Percentiles rank a stretch among this genome's conserved stretches.
phyloP scores from a whole-genome alignment of 148 eudicot species.

The Vaccinium corymbosum region DNA sequence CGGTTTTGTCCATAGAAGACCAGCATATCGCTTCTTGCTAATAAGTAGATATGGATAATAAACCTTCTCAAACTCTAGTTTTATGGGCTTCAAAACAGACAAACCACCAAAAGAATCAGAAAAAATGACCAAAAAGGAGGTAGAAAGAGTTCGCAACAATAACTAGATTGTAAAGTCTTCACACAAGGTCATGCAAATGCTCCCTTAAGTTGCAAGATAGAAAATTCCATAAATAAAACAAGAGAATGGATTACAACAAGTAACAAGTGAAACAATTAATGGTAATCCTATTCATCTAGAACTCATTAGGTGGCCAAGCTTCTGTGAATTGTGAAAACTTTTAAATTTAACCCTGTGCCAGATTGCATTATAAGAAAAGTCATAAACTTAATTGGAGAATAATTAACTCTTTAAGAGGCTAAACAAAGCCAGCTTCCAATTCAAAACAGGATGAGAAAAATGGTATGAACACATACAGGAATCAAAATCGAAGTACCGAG shows the following conservation, averaged over 20 bases:
- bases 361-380: background rate
- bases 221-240: background rate
- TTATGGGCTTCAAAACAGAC: constrained; percentile 66
- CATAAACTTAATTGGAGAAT: background rate
- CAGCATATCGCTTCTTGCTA: constrained; percentile 98
- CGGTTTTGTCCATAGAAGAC: constrained; percentile 89
- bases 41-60: constrained; percentile 89
- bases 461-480: background rate
- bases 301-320: background rate
- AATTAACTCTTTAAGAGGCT: background rate
- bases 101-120: constrained; percentile 16
- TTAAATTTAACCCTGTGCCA: background rate
- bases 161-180: background rate
- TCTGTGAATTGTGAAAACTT: background rate
- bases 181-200: background rate
- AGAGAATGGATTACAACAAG: background rate
- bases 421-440: background rate
- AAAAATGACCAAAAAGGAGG: constrained; percentile 3
- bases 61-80: constrained; percentile 96
- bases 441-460: background rate
- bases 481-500: background rate
- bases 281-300: background rate
- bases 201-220: constrained; percentile 2
- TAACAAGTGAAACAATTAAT: background rate
- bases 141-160: background rate